These are phyloP conservation scores for Marasmius oreades DNA, from an alignment of 1,284 basidiomycete species.

Conservation along the genomic window DNA sequence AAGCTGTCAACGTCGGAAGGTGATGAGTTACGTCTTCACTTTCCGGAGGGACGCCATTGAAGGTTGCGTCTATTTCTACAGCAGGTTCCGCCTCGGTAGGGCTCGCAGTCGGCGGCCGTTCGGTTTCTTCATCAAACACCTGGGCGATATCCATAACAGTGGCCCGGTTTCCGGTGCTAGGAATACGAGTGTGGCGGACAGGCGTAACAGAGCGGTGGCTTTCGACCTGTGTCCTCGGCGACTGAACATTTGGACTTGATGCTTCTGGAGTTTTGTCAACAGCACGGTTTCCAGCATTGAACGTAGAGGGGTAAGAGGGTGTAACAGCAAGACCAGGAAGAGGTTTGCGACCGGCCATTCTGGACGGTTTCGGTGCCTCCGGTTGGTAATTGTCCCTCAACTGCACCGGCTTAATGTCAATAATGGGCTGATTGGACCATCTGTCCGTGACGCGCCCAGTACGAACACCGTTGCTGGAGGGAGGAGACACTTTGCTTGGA, in stretches of 20 bases:
- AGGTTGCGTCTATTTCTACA: conserved; percentile 2
- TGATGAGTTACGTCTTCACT: background rate
- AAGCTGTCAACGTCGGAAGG: background rate
- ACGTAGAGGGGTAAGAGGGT: conserved; percentile 15
- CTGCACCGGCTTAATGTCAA: conserved; percentile 25
- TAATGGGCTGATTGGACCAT: conserved; percentile 30
- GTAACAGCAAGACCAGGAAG: conserved; percentile 34
- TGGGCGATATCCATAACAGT: conserved; percentile 77
- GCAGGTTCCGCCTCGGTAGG: conserved; percentile 8
- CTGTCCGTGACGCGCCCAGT: conserved; percentile 23
- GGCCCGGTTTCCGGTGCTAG: conserved; percentile 64
- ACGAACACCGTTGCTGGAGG: conserved; percentile 3
- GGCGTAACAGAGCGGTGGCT: conserved; percentile 19
- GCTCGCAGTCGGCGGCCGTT: background rate
- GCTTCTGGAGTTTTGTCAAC: conserved; percentile 13
- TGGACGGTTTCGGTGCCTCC: conserved; percentile 10
- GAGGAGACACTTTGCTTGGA: background rate
- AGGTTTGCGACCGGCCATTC: conserved; percentile 31
- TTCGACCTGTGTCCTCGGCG: background rate
- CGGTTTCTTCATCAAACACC: conserved; percentile 38
- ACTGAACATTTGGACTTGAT: background rate
- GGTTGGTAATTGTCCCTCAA: conserved; percentile 9
- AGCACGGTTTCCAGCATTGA: conserved; percentile 15
- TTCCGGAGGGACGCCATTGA: background rate
- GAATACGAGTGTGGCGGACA: conserved; percentile 47